Base-by-base conservation (phyloP, 768 basidiomycete genomes). In the Boletus vermiculosoides region DNA sequence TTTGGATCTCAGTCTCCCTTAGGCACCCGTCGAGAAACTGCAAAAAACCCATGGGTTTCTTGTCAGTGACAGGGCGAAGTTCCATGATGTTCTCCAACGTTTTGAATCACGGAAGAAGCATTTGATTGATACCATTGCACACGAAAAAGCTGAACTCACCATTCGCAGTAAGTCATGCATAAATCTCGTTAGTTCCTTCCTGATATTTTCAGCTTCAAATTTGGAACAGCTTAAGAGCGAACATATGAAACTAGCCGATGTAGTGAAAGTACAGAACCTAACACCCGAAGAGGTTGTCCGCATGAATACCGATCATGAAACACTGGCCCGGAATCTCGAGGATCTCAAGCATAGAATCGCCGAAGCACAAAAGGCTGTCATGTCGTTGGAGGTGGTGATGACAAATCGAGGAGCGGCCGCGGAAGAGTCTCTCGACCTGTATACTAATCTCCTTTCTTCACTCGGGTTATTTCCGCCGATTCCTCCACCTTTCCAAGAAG, bases 291-390 rank as follows among this genome's bases (percentile, higher is more conserved):
- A 99, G 72, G 93, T 97, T 41, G 74, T 83, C 52, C 86, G 86
- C 37, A 95, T 99, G 92, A 94, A 88, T 64, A 85, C 85, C 5
- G 94, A 98, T 61, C 88, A 93, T 55, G 91, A 94, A 63, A 83
- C 79, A 28, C 78, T 96, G 36, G 77, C 83, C 5, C 82, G 85
- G 50, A 88, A 82, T 62, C 73, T 94, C 52, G 86, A 88, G 60
- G 90, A 91, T 58, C 82, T 94, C 53, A 87, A 84, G 60, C 77
- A 83, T 58, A 93, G 88, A 66, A 83, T 92, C 9, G 72, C 83
- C 0, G 88, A 94, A 63, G 84, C 87, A 2, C 86, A 87, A 56
- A 83, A 87, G 66, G 71, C 76, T 15, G 81, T 90, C 34, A 86
- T 91, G 78, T 83, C 84, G 18, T 82, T 93, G 48, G 96, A 98